A percentile compares a stretch with the other conserved stretches of the same genome.
phyloP scores from a whole-genome alignment of 2,329 filamentous ascomycete species.

The Fusarium gaditjirri region DNA sequence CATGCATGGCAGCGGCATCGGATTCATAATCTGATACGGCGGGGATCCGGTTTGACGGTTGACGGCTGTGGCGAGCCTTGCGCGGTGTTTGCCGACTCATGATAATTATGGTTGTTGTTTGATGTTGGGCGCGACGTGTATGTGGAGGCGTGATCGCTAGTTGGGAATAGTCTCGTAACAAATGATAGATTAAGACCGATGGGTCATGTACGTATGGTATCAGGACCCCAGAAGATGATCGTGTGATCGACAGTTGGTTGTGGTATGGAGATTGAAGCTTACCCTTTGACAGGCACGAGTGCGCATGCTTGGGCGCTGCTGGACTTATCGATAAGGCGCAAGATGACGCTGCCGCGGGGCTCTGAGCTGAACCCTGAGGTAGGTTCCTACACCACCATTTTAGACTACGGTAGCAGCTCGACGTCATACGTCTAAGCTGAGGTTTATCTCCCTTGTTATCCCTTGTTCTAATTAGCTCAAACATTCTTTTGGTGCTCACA shows the following conservation, averaged over 20 bases:
- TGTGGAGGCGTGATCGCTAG: neutral
- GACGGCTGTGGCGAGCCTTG: constrained; percentile 54
- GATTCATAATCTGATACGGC: constrained; percentile 73
- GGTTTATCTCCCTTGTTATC: constrained; percentile 16
- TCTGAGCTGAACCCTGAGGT: constrained; percentile 13
- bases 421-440: constrained; percentile 32
- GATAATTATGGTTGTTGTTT: constrained; percentile 23
- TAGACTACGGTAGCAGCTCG: constrained; percentile 16
- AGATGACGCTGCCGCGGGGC: constrained; percentile 38
- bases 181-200: neutral
- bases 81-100: constrained; percentile 60
- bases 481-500: constrained; percentile 25
- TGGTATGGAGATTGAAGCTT: constrained; percentile 23
- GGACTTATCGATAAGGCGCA: constrained; percentile 47
- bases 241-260: constrained; percentile 5
- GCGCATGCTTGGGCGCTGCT: constrained; percentile 23
- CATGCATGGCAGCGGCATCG: constrained; percentile 62
- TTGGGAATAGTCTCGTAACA: neutral
- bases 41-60: constrained; percentile 54
- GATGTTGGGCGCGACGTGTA: constrained; percentile 14
- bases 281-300: constrained; percentile 31
- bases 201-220: neutral
- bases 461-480: constrained; percentile 8
- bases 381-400: constrained; percentile 32
- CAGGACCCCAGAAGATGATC: neutral